Conservation (phyloP, 2,329 filamentous ascomycete species). For the Aspergillus sp. region DNA sequence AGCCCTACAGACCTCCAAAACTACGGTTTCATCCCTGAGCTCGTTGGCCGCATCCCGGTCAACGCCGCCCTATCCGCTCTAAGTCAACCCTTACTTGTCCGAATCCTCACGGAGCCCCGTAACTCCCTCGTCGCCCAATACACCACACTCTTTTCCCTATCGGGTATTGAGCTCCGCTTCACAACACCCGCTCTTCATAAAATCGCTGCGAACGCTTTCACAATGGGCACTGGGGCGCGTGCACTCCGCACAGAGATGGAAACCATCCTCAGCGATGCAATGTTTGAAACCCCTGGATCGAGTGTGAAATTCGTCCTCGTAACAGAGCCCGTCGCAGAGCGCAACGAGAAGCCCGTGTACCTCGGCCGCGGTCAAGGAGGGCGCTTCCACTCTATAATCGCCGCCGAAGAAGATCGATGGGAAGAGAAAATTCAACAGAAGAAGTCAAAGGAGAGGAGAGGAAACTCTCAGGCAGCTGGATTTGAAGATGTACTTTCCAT, state of each 20-base stretch:
- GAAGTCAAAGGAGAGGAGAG: constrained; percentile 29
- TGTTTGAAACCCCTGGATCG: constrained; percentile 72
- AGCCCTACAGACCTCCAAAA: constrained; percentile 74
- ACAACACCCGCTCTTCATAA: constrained; percentile 78
- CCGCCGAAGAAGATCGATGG: constrained; percentile 52
- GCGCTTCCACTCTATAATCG: constrained; percentile 52
- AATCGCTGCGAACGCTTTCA: constrained; percentile 69
- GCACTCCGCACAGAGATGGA: constrained; percentile 81
- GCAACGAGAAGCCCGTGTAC: constrained; percentile 57
- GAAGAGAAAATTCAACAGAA: constrained; percentile 41
- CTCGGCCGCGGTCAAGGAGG: constrained; percentile 53
- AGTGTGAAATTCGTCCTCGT: constrained; percentile 71
- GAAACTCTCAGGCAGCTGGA: constrained; percentile 7
- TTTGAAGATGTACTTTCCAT: constrained; percentile 18
- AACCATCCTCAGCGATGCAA: constrained; percentile 72
- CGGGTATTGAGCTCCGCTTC: constrained; percentile 74
- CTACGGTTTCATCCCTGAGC: constrained; percentile 89
- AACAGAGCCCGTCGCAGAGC: constrained; percentile 66
- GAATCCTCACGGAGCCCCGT: constrained; percentile 87
- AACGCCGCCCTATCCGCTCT: constrained; percentile 82
- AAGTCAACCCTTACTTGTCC: constrained; percentile 66
- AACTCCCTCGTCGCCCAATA: constrained; percentile 90
- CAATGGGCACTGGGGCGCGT: constrained; percentile 75
- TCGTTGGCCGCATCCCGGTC: constrained; percentile 94
- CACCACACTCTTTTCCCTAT: constrained; percentile 80